These are phyloP conservation scores for Blastosporella zonata DNA, from an alignment of 1,284 basidiomycete genomes.

Conservation along the genomic window DNA sequence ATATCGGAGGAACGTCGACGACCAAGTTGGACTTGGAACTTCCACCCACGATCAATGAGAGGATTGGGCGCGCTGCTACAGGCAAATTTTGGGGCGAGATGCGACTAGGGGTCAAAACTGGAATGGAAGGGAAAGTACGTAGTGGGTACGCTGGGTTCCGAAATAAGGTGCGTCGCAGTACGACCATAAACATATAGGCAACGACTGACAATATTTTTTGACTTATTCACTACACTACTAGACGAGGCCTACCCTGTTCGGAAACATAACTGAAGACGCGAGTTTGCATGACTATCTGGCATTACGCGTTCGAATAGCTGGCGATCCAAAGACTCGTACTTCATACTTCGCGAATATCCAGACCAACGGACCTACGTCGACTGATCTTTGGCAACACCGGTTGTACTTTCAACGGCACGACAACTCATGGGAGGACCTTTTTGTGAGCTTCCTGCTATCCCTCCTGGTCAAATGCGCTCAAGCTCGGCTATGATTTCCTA, in stretches of 20 bases:
- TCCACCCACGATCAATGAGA: slow-evolving; percentile 36
- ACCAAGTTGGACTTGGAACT: slow-evolving; percentile 65
- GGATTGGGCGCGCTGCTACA: slow-evolving; percentile 42
- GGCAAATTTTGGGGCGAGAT: slow-evolving; percentile 77
- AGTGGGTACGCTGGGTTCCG: slow-evolving; percentile 85
- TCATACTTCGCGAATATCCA: slow-evolving; percentile 90
- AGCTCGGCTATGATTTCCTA: slow-evolving; percentile 26
- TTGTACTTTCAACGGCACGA: slow-evolving; percentile 72
- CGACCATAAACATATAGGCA: not conserved
- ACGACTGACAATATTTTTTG: not conserved
- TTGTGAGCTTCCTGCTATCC: slow-evolving; percentile 50
- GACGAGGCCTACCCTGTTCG: slow-evolving; percentile 74
- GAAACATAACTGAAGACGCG: slow-evolving; percentile 78
- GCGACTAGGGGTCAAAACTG: slow-evolving; percentile 59
- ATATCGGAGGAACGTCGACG: slow-evolving; percentile 84
- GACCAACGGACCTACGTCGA: slow-evolving; percentile 73
- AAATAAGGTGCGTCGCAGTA: slow-evolving; percentile 50
- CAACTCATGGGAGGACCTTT: slow-evolving; percentile 82
- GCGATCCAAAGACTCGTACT: slow-evolving; percentile 66
- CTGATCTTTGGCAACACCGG: slow-evolving; percentile 88
- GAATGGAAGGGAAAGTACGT: slow-evolving; percentile 58
- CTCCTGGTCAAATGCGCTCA: not conserved
- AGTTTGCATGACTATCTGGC: slow-evolving; percentile 77
- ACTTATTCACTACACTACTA: slow-evolving; percentile 23
- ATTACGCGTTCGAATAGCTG: slow-evolving; percentile 69